Conservation (phyloP, 768 basidiomycete genomes). For the Podaxis carcinomalis region DNA sequence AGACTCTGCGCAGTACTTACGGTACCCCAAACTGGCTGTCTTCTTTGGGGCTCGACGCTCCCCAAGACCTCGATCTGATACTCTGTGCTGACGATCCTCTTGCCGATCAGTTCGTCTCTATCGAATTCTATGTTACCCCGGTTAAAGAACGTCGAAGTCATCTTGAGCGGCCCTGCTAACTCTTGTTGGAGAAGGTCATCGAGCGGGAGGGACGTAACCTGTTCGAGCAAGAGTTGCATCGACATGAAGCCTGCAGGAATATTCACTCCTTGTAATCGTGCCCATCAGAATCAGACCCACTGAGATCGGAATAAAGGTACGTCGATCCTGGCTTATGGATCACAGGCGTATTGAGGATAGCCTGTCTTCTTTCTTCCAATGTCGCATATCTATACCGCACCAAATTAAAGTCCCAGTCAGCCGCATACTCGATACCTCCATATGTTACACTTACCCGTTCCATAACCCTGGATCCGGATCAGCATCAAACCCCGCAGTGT, state of each 20-base stretch:
- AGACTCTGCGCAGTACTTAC: slow-evolving; percentile 9
- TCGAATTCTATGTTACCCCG: slow-evolving; percentile 17
- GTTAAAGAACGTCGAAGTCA: slow-evolving; percentile 23
- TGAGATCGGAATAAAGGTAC: slow-evolving; percentile 26
- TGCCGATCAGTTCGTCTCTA: not conserved
- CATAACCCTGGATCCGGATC: slow-evolving; percentile 23
- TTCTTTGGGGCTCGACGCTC: slow-evolving; percentile 17
- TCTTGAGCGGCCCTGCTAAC: slow-evolving; percentile 22
- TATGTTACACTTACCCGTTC: slow-evolving; percentile 16
- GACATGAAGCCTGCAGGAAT: slow-evolving; percentile 20
- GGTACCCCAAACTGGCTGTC: slow-evolving; percentile 25
- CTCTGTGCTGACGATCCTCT: slow-evolving; percentile 18
- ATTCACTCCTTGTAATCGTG: too few species aligned
- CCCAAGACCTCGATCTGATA: slow-evolving; percentile 22
- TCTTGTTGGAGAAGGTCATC: slow-evolving; percentile 20
- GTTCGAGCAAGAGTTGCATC: slow-evolving; percentile 22
- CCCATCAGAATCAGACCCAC: slow-evolving; percentile 8
- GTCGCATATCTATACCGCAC: slow-evolving; percentile 18
- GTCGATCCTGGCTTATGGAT: slow-evolving; percentile 19
- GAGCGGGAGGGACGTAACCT: slow-evolving; percentile 18
- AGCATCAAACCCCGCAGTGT: slow-evolving; percentile 25
- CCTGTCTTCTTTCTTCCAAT: slow-evolving; percentile 19
- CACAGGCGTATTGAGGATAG: slow-evolving; percentile 18
- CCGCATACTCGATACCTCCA: too few species aligned
- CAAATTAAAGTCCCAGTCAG: not conserved